Percentiles rank a stretch among this genome's conserved stretches.
phyloP scores from a whole-genome alignment of 495 filamentous ascomycete genomes.

The Hypoxylon intermedium region DNA sequence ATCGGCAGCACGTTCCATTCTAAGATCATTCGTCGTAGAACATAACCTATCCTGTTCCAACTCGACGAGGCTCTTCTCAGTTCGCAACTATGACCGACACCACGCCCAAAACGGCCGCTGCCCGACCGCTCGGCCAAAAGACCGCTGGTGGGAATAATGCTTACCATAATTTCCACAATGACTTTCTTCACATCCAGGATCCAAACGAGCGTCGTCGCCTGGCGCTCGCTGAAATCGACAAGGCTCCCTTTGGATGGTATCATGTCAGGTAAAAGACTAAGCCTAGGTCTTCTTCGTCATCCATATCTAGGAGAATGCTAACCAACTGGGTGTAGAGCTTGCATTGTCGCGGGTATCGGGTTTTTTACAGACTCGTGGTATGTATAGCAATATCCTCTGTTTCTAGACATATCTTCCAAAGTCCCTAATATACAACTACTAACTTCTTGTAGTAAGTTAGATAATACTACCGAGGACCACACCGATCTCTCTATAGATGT shows the following conservation, averaged over 20 bases:
- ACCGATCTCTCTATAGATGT: too few species aligned
- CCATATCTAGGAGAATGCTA: slow-evolving; percentile 5
- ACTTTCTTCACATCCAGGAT: slow-evolving; percentile 69
- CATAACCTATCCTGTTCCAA: slow-evolving; percentile 1
- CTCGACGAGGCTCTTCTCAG: neutral
- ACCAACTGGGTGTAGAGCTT: slow-evolving; percentile 55
- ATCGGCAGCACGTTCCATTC: slow-evolving; percentile 13
- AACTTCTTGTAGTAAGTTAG: too few species aligned
- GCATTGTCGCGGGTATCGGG: slow-evolving; percentile 80
- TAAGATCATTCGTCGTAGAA: neutral
- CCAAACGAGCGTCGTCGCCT: slow-evolving; percentile 77
- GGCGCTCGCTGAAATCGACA: slow-evolving; percentile 80
- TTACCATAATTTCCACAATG: slow-evolving; percentile 72
- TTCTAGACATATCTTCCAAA: too few species aligned
- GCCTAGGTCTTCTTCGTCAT: neutral
- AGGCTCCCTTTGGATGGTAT: slow-evolving; percentile 80
- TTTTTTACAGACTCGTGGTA: slow-evolving; percentile 87
- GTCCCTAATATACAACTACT: too few species aligned
- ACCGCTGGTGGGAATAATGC: slow-evolving; percentile 69
- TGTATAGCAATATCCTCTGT: too few species aligned
- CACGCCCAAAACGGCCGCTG: too few species aligned
- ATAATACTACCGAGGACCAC: too few species aligned
- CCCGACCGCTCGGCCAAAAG: slow-evolving; percentile 47
- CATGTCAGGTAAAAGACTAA: slow-evolving; percentile 55
- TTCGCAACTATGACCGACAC: too few species aligned